These are phyloP conservation scores for Pistacia integerrima DNA, from an alignment of 345 rosid species.

Conservation along the genomic window DNA sequence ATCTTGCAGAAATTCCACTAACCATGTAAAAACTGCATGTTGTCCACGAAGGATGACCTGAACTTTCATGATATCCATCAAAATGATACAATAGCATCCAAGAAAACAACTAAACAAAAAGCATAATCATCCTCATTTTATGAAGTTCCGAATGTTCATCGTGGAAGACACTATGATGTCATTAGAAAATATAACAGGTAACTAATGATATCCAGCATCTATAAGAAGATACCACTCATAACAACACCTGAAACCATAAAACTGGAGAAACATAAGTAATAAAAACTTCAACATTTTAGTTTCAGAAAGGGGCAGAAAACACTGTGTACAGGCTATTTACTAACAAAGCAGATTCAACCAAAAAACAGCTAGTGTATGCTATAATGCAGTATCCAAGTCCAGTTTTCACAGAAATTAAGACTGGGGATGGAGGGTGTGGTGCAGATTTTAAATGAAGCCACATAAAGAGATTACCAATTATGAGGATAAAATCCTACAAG, in stretches of 20 bases:
- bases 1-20: neutral
- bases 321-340: neutral
- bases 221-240: constrained; percentile 4
- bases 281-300: neutral
- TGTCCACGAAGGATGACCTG: neutral
- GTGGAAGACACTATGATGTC: neutral
- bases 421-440: neutral
- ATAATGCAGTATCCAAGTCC: neutral
- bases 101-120: neutral
- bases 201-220: neutral
- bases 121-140: neutral
- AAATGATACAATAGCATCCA: neutral
- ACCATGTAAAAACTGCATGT: neutral
- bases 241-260: neutral
- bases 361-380: neutral
- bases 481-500: neutral
- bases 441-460: neutral
- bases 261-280: neutral
- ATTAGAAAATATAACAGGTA: neutral
- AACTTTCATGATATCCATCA: neutral
- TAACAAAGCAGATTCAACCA: neutral
- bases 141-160: neutral
- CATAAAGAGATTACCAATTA: neutral
- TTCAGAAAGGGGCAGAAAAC: neutral
- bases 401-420: neutral